A percentile compares a stretch with the other conserved stretches of the same genome.
phyloP scores from a whole-genome alignment of 441 rosid species.

The Mallotus japonicus region DNA sequence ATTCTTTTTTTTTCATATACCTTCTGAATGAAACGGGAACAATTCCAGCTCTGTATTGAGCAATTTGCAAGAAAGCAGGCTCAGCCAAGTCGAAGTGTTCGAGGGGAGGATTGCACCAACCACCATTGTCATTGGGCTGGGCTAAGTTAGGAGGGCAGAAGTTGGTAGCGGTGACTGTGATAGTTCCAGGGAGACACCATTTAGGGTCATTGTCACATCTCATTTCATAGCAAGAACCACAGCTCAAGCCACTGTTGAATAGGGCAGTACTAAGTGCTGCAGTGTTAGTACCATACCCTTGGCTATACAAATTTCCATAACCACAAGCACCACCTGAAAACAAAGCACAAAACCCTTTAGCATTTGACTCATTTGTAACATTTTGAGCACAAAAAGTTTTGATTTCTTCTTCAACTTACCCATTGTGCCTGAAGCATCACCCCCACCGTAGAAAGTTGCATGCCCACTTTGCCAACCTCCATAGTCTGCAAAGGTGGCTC shows the following conservation, averaged over 20 bases:
- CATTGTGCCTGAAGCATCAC: conserved; percentile 94
- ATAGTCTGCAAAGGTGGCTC: conserved; percentile 41
- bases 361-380: background rate
- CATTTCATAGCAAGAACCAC: conserved; percentile 91
- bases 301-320: conserved; percentile 82
- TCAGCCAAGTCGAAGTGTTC: conserved; percentile 90
- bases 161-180: conserved; percentile 84
- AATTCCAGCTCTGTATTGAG: conserved; percentile 86
- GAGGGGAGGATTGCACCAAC: conserved; percentile 98
- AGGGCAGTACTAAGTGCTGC: conserved; percentile 92
- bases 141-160: conserved; percentile 88
- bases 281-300: conserved; percentile 93
- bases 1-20: conserved; percentile 24
- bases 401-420: conserved; percentile 39
- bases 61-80: conserved; percentile 86
- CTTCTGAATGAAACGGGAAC: conserved; percentile 84
- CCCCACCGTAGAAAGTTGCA: conserved; percentile 93
- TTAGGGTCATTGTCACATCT: conserved; percentile 65
- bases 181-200: conserved; percentile 81
- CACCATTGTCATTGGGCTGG: conserved; percentile 74
- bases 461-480: conserved; percentile 82
- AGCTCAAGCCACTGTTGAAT: conserved; percentile 87
- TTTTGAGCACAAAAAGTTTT: background rate
- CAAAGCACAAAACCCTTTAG: background rate
- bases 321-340: conserved; percentile 96